Evolutionary conservation across 768 basidiomycete genomes (phyloP), one percentile per base, ranked within the genome.

Genomic region (Holtermanniella nyarrowii): DNA sequence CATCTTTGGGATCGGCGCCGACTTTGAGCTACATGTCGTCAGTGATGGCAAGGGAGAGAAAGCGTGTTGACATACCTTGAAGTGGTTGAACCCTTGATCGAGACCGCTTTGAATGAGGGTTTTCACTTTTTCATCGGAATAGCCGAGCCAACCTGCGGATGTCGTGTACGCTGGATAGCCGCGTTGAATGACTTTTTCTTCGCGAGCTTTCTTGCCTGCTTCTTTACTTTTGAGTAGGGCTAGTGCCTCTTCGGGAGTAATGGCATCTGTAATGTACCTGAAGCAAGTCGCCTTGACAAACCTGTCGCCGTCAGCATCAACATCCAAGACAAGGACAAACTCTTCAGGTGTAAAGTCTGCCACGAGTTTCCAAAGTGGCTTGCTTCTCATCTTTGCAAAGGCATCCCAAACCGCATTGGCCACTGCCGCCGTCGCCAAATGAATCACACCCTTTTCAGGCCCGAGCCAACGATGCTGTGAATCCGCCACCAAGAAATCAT

Each of bases 381-480:
- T 93, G 75, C 58, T 83, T 74, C 23, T 82, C 76, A 44, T 26
- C 42, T 68, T 70, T 31, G 68, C 70, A 14, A 55, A 63, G 59
- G 93, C 82, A 63, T 95, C 91, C 91, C 91, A 96, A 1, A 93
- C 63, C 0, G 90, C 91, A 58, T 95, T 95, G 69, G 87, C 80
- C 5, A 96, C 88, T 1, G 88, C 87, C 4, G 80, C 87, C 0
- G 85, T 79, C 2, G 89, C 88, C 47, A 93, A 82, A 66, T 88
- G 86, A 48, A 96, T 90, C 2, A 96, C 88, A 47, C 91, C 91
- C 71, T 93, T 93, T 69, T 93, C 90, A 0, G 90, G 89, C 4
- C 88, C 89, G 61, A 90, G 83, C 91, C 91, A 96, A 71, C 91
- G 79, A 51, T 93, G 74, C 68, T 96, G 91, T 26, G 91, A 79